Percentiles rank a stretch among this genome's conserved stretches.
phyloP scores from a whole-genome alignment of 1,139 yeast species.

The Lodderomyces orthopsilosis region DNA sequence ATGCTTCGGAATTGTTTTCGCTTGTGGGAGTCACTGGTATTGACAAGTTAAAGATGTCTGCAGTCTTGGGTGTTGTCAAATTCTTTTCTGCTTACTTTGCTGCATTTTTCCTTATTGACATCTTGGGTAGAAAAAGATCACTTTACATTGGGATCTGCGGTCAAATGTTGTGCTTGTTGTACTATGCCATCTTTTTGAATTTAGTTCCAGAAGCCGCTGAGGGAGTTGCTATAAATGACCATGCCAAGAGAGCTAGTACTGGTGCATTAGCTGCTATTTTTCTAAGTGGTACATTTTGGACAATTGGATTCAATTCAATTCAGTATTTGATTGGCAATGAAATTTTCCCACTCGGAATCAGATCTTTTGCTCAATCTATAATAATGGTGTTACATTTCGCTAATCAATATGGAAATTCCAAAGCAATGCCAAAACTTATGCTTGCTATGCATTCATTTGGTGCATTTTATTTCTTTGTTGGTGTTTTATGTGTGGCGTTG shows the following conservation, averaged over 20 bases:
- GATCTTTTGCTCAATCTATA: slow-evolving; percentile 53
- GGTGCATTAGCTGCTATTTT: slow-evolving; percentile 55
- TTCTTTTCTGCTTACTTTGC: slow-evolving; percentile 41
- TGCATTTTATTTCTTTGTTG: slow-evolving; percentile 54
- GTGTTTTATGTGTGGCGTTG: slow-evolving; percentile 39
- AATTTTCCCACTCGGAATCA: slow-evolving; percentile 53
- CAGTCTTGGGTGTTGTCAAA: slow-evolving; percentile 48
- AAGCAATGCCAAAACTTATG: slow-evolving; percentile 55
- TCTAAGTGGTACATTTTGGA: slow-evolving; percentile 59
- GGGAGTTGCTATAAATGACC: slow-evolving; percentile 24
- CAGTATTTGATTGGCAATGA: slow-evolving; percentile 61
- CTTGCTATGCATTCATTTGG: slow-evolving; percentile 48
- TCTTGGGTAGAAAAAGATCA: slow-evolving; percentile 43
- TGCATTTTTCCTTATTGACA: slow-evolving; percentile 49
- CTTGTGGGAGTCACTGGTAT: slow-evolving; percentile 44
- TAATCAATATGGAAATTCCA: slow-evolving; percentile 60
- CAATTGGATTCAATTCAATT: slow-evolving; percentile 58
- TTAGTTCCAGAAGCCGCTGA: slow-evolving; percentile 46
- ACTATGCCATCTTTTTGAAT: slow-evolving; percentile 46
- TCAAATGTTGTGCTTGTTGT: slow-evolving; percentile 29
- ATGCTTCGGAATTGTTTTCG: slow-evolving; percentile 54
- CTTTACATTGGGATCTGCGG: slow-evolving; percentile 39
- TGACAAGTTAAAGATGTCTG: slow-evolving; percentile 44
- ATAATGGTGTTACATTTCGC: slow-evolving; percentile 60
- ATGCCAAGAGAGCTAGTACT: slow-evolving; percentile 38